Percentiles rank a stretch among this genome's conserved stretches.
Evolutionary conservation across 352 stramenopile genomes (phyloP).

Genomic region (Phytophthora meadii): DNA sequence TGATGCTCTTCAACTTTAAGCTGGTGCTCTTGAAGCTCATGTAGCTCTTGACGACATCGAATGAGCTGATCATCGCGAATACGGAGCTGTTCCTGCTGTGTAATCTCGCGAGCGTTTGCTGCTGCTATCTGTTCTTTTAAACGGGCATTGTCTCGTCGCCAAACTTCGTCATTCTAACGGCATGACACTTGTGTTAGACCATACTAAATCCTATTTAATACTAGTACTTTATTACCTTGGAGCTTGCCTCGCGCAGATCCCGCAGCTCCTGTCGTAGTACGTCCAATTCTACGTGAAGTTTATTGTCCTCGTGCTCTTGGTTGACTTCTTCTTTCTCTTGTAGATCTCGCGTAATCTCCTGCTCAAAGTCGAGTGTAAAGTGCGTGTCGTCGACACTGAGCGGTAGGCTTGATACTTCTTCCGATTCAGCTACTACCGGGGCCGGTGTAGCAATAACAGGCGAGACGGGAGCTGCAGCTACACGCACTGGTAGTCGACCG

Average conservation of each 20-base stretch:
- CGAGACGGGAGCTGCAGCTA: conserved; percentile 13
- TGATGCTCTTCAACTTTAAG: conserved; percentile 18
- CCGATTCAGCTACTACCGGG: neutral
- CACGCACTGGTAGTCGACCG: conserved; percentile 18
- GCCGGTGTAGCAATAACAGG: conserved; percentile 1
- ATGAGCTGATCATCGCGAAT: conserved; percentile 17
- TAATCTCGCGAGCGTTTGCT: conserved; percentile 11
- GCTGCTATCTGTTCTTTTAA: conserved; percentile 24
- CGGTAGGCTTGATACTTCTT: neutral
- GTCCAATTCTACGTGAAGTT: conserved; percentile 14
- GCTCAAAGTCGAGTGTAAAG: neutral
- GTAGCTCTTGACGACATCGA: conserved; percentile 23
- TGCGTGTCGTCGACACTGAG: conserved; percentile 9
- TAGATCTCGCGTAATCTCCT: conserved; percentile 3
- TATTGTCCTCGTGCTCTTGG: conserved; percentile 11
- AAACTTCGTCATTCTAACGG: conserved; percentile 30
- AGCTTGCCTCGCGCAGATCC: conserved; percentile 24
- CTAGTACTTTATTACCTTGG: conserved; percentile 9
- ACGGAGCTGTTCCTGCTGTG: conserved; percentile 21
- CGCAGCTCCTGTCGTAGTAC: conserved; percentile 19
- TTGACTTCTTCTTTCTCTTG: conserved; percentile 11
- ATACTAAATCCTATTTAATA: neutral
- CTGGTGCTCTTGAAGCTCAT: conserved; percentile 24
- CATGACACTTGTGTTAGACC: neutral
- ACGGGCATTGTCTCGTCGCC: conserved; percentile 31